A percentile compares a stretch with the other conserved stretches of the same genome.
These are phyloP conservation scores for Metarhizium anisopliae DNA, from an alignment of 2,329 filamentous ascomycete species.

Conservation along the genomic window DNA sequence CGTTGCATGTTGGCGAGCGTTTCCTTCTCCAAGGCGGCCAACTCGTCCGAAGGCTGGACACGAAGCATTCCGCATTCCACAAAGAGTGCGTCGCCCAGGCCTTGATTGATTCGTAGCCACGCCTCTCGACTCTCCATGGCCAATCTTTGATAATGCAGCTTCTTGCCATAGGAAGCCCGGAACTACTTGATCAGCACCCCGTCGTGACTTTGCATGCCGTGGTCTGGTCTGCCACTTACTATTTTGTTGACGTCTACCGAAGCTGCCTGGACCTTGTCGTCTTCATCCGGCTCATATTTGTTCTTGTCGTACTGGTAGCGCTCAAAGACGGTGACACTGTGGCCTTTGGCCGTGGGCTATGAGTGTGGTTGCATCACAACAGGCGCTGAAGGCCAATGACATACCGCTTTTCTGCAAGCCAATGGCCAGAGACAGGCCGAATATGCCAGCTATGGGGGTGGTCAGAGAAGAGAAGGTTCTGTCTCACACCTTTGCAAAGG, in stretches of 20 bases:
- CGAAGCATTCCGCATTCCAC: conserved; percentile 16
- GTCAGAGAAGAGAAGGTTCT: neutral
- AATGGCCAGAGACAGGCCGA: conserved; percentile 15
- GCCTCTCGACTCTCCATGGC: conserved; percentile 14
- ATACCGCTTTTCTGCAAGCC: conserved; percentile 13
- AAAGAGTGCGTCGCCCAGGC: conserved; percentile 9
- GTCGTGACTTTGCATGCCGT: neutral
- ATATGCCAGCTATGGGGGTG: conserved; percentile 12
- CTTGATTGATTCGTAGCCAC: conserved; percentile 13
- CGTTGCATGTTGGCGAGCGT: conserved; percentile 15
- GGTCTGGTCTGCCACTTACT: conserved; percentile 3
- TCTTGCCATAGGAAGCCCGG: conserved; percentile 15
- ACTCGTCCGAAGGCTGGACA: conserved; percentile 12
- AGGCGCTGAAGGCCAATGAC: neutral
- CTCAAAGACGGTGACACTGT: conserved; percentile 14
- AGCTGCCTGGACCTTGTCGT: conserved; percentile 11
- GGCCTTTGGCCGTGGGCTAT: neutral
- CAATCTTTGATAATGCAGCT: conserved; percentile 16
- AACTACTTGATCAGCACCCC: conserved; percentile 8
- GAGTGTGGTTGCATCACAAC: neutral
- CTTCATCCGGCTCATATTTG: conserved; percentile 10
- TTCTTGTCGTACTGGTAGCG: conserved; percentile 13
- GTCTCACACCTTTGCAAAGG: neutral
- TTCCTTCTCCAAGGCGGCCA: conserved; percentile 14
- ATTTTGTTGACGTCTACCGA: conserved; percentile 19